A percentile compares a stretch with the other conserved stretches of the same genome.
These are phyloP conservation scores for Achaetomiella virescens DNA, from an alignment of 495 filamentous ascomycete genomes.

Conservation along the genomic window DNA sequence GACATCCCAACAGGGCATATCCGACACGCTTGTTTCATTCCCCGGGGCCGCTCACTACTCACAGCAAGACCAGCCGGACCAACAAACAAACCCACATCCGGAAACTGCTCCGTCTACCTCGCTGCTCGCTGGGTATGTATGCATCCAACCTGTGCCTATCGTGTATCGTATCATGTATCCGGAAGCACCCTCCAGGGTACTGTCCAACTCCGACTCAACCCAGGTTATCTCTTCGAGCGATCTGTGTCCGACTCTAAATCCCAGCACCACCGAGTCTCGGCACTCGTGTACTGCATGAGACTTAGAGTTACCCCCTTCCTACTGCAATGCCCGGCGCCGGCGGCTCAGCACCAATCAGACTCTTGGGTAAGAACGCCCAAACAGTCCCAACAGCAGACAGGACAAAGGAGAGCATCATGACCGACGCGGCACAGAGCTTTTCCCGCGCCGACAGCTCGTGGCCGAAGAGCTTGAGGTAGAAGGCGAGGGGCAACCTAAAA, in stretches of 20 bases:
- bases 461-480: constrained; percentile 91
- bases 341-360: constrained; percentile 41
- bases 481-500: constrained; percentile 63
- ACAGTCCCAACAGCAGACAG: constrained; percentile 74
- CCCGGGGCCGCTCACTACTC: too few relatives aligned
- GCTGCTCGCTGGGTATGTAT: too few relatives aligned
- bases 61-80: too few relatives aligned
- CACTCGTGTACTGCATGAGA: neutral
- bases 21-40: too few relatives aligned
- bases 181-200: too few relatives aligned
- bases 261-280: neutral
- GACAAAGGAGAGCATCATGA: constrained; percentile 62
- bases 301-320: neutral
- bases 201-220: too few relatives aligned
- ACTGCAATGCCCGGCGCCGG: neutral
- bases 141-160: too few relatives aligned
- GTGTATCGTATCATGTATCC: too few relatives aligned
- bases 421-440: constrained; percentile 56
- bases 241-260: too few relatives aligned
- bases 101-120: neutral
- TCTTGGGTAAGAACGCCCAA: constrained; percentile 80
- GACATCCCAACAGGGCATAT: too few relatives aligned
- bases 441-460: constrained; percentile 63
- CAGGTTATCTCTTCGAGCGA: too few relatives aligned
- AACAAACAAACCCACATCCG: neutral